A percentile compares a stretch with the other conserved stretches of the same genome.
phyloP scores from a whole-genome alignment of 2,329 filamentous ascomycete species.

The Fusarium heterosporum region DNA sequence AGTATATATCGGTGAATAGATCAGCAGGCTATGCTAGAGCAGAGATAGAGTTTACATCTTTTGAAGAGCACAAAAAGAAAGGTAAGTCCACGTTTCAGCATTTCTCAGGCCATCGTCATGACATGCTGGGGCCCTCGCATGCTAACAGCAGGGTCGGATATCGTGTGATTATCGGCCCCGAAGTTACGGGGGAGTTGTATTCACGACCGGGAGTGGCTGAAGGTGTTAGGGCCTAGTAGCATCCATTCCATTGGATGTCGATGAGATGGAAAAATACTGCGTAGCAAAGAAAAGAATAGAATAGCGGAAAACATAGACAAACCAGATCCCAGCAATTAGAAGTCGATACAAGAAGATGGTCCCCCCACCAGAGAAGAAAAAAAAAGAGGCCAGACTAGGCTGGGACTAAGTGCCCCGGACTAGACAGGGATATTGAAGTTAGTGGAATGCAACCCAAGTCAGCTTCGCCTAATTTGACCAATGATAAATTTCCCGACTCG shows the following conservation, averaged over 20 bases:
- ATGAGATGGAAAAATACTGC: too few relatives aligned
- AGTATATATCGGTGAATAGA: conserved; percentile 25
- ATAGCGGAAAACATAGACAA: background rate
- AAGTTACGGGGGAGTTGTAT: background rate
- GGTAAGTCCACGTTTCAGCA: conserved; percentile 6
- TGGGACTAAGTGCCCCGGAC: conserved; percentile 9
- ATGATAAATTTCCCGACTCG: conserved; percentile 49
- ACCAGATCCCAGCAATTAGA: background rate
- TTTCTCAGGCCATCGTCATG: background rate
- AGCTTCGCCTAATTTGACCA: conserved; percentile 47
- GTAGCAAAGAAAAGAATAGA: background rate
- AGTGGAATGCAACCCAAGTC: conserved; percentile 42
- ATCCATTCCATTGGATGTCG: background rate
- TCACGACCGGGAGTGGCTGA: conserved; percentile 28
- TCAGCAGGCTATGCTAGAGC: conserved; percentile 10
- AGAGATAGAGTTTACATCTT: background rate
- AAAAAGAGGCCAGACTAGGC: conserved; percentile 9
- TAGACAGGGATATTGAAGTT: background rate
- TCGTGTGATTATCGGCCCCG: conserved; percentile 17
- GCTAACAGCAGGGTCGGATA: background rate
- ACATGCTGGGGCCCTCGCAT: conserved; percentile 10
- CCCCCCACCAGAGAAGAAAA: background rate
- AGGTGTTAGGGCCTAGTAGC: background rate
- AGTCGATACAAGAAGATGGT: background rate
- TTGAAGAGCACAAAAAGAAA: conserved; percentile 11